Evolutionary conservation across 805 yeast genomes (phyloP).

Genomic region (Nakazawaea peltata): DNA sequence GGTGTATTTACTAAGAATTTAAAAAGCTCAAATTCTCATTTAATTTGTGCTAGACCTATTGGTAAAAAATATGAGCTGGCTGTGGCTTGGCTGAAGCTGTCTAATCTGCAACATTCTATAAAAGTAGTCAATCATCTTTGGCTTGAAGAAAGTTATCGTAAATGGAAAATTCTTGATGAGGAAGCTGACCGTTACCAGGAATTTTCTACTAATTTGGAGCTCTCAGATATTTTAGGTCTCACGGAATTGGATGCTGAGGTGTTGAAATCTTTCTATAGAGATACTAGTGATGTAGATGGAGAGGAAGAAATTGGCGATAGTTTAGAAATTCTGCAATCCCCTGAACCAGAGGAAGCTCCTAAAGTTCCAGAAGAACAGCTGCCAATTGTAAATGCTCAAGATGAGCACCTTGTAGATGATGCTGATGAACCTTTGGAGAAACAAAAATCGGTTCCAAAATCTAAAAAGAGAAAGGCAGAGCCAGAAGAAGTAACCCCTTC

Average conservation of each 20-base stretch:
- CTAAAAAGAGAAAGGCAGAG: conserved; percentile 4
- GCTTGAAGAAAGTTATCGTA: conserved; percentile 73
- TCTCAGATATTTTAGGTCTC: conserved; percentile 44
- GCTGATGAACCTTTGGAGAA: conserved; percentile 1
- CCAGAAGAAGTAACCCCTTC: conserved; percentile 14
- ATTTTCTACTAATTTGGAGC: conserved; percentile 32
- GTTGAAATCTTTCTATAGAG: conserved; percentile 30
- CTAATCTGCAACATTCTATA: conserved; percentile 20
- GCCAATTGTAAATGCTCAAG: no score
- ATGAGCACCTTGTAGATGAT: background rate
- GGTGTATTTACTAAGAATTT: conserved; percentile 66
- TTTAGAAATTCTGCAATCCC: conserved; percentile 9
- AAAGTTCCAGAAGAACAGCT: background rate
- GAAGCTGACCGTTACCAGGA: conserved; percentile 37
- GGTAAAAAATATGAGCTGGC: conserved; percentile 81
- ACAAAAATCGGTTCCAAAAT: conserved; percentile 13
- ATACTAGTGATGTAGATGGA: conserved; percentile 10
- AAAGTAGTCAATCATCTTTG: conserved; percentile 72
- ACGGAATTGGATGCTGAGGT: conserved; percentile 35
- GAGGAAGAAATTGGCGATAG: conserved; percentile 13
- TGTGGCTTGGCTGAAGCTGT: conserved; percentile 42
- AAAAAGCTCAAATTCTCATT: conserved; percentile 58
- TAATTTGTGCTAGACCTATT: conserved; percentile 55
- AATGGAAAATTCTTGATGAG: conserved; percentile 49
- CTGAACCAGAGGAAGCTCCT: conserved; percentile 9